phyloP scores from a whole-genome alignment of 441 rosid species.

The Raphanus hybrid region DNA sequence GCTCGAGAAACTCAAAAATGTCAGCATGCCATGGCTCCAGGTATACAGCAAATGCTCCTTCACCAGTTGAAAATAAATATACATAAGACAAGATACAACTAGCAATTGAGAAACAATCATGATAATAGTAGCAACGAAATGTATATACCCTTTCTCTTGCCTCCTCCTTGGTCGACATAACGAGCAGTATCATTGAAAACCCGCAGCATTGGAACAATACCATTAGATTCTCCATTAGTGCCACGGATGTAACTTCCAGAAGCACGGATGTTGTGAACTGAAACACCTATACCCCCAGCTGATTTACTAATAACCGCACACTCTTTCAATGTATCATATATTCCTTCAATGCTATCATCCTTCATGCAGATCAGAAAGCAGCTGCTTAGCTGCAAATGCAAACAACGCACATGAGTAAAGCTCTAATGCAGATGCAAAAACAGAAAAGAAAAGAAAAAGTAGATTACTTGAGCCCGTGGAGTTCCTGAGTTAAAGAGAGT shows the following conservation, averaged over 20 bases:
- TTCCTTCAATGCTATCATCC: constrained; percentile 93
- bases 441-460: neutral
- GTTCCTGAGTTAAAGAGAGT: constrained; percentile 94
- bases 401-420: neutral
- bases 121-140: constrained; percentile 3
- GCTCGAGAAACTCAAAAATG: constrained; percentile 79
- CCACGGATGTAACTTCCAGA: constrained; percentile 92
- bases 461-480: constrained; percentile 80
- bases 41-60: constrained; percentile 95
- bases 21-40: constrained; percentile 98
- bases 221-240: constrained; percentile 90
- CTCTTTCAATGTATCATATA: constrained; percentile 90
- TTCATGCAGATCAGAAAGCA: constrained; percentile 93
- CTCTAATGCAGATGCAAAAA: neutral
- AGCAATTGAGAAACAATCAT: neutral
- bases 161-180: constrained; percentile 96
- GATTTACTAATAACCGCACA: constrained; percentile 95
- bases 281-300: constrained; percentile 97
- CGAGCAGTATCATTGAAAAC: constrained; percentile 96
- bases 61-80: neutral
- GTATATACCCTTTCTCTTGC: constrained; percentile 82
- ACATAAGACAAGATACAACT: neutral
- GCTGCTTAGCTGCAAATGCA: constrained; percentile 72
- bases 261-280: constrained; percentile 88
- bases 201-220: constrained; percentile 87